Percentiles rank a stretch among this genome's conserved stretches.
phyloP scores from a whole-genome alignment of 78 protist genomes.

The Andalucia godoyi region DNA sequence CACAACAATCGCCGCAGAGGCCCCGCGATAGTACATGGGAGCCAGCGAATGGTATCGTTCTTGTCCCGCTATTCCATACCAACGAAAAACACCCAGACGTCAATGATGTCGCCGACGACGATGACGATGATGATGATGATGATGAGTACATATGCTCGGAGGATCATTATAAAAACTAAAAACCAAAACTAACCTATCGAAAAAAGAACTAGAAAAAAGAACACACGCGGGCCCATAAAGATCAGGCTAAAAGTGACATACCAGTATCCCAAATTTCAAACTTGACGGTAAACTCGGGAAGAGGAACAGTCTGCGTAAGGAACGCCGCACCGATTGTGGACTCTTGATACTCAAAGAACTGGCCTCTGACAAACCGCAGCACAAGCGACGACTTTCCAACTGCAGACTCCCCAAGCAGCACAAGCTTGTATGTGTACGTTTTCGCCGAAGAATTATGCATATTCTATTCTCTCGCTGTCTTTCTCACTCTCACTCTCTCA shows the following conservation, averaged over 20 bases:
- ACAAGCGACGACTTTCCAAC: conserved; percentile 25
- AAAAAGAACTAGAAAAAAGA: too few relatives aligned
- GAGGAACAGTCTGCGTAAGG: conserved; percentile 5
- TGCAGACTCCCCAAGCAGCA: conserved; percentile 17
- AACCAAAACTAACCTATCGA: too few relatives aligned
- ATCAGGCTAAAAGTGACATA: too few relatives aligned
- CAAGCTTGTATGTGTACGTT: background rate
- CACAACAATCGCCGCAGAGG: conserved; percentile 28
- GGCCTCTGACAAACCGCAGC: conserved; percentile 4
- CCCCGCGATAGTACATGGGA: conserved; percentile 45
- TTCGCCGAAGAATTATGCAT: background rate
- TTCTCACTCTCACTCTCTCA: background rate
- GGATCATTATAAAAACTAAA: too few relatives aligned
- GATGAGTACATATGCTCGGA: too few relatives aligned
- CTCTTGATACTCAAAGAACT: conserved; percentile 31
- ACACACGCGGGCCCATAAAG: too few relatives aligned
- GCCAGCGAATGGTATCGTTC: conserved; percentile 24
- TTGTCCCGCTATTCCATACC: too few relatives aligned
- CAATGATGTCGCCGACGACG: too few relatives aligned
- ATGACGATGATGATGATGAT: too few relatives aligned
- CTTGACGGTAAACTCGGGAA: conserved; percentile 2
- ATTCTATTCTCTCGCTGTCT: background rate
- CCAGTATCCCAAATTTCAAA: conserved; percentile 61
- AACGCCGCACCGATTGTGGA: conserved; percentile 39
- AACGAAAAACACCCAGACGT: too few relatives aligned